phyloP scores from a whole-genome alignment of 208 protist genomes.

The Crithidia sp. region DNA sequence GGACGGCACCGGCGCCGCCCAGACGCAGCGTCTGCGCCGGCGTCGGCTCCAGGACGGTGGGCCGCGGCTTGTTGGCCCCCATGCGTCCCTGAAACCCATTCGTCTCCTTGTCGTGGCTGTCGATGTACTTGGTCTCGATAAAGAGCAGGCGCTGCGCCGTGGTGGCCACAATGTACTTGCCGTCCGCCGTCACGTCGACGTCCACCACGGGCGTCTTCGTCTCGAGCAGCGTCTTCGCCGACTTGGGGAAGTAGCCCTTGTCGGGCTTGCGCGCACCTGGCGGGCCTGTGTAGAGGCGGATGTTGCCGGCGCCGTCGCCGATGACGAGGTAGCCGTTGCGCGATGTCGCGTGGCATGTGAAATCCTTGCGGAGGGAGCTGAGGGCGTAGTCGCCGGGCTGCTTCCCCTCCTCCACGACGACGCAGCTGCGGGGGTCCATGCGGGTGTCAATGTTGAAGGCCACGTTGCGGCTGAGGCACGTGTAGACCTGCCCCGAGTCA shows the following conservation, averaged over 20 bases:
- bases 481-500: constrained; percentile 44
- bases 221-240: constrained; percentile 65
- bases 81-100: constrained; percentile 58
- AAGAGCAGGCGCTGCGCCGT: constrained; percentile 41
- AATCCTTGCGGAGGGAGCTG: constrained; percentile 28
- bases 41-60: constrained; percentile 51
- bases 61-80: constrained; percentile 58
- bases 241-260: constrained; percentile 56
- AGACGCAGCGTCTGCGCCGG: constrained; percentile 42
- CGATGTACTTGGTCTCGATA: constrained; percentile 57
- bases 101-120: constrained; percentile 26
- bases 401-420: constrained; percentile 51
- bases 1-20: constrained; percentile 44
- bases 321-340: constrained; percentile 57
- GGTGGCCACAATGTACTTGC: constrained; percentile 64
- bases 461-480: constrained; percentile 52
- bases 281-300: constrained; percentile 70
- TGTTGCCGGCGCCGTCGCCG: constrained; percentile 51
- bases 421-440: constrained; percentile 49
- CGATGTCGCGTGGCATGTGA: constrained; percentile 73
- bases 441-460: constrained; percentile 78
- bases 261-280: constrained; percentile 49
- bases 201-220: constrained; percentile 54
- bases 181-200: constrained; percentile 67
- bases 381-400: constrained; percentile 45